A percentile compares a stretch with the other conserved stretches of the same genome.
phyloP scores from a whole-genome alignment of 2,329 filamentous ascomycete species.

The Penicillium sumatraense region DNA sequence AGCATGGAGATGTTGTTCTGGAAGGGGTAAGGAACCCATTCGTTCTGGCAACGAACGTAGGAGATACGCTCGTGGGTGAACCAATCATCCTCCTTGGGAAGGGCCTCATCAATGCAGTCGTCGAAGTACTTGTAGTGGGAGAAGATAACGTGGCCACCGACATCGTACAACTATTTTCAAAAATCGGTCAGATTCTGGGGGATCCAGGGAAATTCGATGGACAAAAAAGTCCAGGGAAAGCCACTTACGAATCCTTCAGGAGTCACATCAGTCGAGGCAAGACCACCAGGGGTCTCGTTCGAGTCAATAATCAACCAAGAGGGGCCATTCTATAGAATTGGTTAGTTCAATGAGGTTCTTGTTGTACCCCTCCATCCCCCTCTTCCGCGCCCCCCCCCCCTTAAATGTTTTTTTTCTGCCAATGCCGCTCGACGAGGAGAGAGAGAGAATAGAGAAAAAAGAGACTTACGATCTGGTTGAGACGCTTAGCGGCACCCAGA shows the following conservation, averaged over 20 bases:
- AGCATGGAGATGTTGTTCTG: conserved; percentile 99
- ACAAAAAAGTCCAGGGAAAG: conserved; percentile 2
- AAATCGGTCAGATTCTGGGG: conserved; percentile 15
- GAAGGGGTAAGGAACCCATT: conserved; percentile 99
- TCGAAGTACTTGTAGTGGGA: conserved; percentile 99
- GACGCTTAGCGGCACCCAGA: conserved; percentile 94
- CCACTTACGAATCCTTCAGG: conserved; percentile 93
- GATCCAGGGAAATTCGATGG: not conserved
- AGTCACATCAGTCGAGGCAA: conserved; percentile 93
- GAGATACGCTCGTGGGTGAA: conserved; percentile 98
- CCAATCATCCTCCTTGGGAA: conserved; percentile 94
- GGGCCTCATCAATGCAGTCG: conserved; percentile 95
- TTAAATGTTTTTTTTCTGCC: conserved; percentile 16
- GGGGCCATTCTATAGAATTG: conserved; percentile 70
- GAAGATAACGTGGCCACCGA: conserved; percentile 98
- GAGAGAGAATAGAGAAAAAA: conserved; percentile 5
- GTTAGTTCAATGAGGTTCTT: conserved; percentile 24
- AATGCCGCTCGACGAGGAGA: conserved; percentile 2
- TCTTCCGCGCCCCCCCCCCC: conserved; percentile 7
- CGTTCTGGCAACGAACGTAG: conserved; percentile 93
- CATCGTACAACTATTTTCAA: conserved; percentile 82
- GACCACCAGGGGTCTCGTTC: conserved; percentile 88
- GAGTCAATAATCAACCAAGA: conserved; percentile 97
- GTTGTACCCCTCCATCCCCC: conserved; percentile 22
- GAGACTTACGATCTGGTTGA: conserved; percentile 85